Base-by-base conservation (phyloP, 2,329 filamentous ascomycete species). In the Aspergillus sp. region DNA sequence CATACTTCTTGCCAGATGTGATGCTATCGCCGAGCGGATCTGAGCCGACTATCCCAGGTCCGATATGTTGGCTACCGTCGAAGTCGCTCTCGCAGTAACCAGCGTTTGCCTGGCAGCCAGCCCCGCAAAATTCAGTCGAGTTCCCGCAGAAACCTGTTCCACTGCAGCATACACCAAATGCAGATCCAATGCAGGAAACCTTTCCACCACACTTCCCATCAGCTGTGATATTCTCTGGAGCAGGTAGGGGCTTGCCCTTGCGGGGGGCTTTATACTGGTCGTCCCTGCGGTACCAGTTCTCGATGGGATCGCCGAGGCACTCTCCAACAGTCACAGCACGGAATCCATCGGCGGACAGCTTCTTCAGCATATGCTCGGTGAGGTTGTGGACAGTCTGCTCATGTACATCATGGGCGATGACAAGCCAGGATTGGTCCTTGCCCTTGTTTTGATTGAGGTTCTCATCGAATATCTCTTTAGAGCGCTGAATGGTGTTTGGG, bases 401-500 rank as follows among this genome's bases (percentile, higher is more conserved):
- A 62, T 80, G 78, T 2, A 78, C 76, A 58, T 80, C 77, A 60
- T 80, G 78, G 4, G 72, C 76, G 51, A 80, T 80, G 45, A 77
- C 71, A 28, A 80, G 67, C 70, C 78, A 76, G 17, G 77, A 74
- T n/a, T 69, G 72, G 17, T 71, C 71, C 6, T 64, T 66, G 13
- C 69, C 57, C 43, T 68, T 71, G 22, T 66, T 66, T 3, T 64
- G 61, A 43, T 65, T 57, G 47, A 80, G 54, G 7, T 72, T 71
- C 15, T 69, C 66, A 54, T 79, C 74, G 46, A 80, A 79, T 2
- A 75, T 74, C 30, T 78, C 76, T 55, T 80, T 80, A 8, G 77
- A 79, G 8, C 60, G 60, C 34, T 80, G 76, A 38, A 80, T 79
- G 17, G 69, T 59, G 7, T 70, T 64, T 0, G 77, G 77, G 25